Percentiles rank a stretch among this genome's conserved stretches.
Evolutionary conservation across 1,284 basidiomycete species (phyloP).

Genomic region (Boletellus deceptivus): DNA sequence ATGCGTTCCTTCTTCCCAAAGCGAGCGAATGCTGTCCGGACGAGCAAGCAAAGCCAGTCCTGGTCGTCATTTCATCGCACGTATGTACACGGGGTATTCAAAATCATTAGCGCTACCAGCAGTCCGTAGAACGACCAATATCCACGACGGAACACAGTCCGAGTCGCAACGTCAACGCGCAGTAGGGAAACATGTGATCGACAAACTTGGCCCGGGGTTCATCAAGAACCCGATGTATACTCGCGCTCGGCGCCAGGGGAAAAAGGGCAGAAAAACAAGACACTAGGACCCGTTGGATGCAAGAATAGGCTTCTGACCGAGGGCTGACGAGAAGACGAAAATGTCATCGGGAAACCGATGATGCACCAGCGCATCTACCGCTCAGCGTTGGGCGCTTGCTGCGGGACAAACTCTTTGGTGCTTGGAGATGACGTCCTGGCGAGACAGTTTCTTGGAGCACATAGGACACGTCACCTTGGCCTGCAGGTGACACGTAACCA

Average conservation of each 20-base stretch:
- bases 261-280: background rate
- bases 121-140: no score
- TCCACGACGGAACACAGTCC: no score
- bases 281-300: background rate
- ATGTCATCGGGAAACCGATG: background rate
- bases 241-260: no score
- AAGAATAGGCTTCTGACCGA: constrained; percentile 1
- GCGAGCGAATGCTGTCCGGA: no score
- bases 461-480: constrained; percentile 30
- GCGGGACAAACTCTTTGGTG: constrained; percentile 28
- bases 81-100: no score
- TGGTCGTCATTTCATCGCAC: background rate
- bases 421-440: constrained; percentile 29
- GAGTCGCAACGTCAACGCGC: background rate
- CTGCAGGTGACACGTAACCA: constrained; percentile 30
- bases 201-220: no score
- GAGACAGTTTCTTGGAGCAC: constrained; percentile 31
- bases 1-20: background rate
- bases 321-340: background rate
- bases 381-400: constrained; percentile 16
- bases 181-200: no score
- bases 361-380: background rate
- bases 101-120: no score
- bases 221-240: no score
- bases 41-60: background rate